These are phyloP conservation scores for Linderina pennispora DNA, from an alignment of 192 early-diverging fungal genomes.

Conservation along the genomic window DNA sequence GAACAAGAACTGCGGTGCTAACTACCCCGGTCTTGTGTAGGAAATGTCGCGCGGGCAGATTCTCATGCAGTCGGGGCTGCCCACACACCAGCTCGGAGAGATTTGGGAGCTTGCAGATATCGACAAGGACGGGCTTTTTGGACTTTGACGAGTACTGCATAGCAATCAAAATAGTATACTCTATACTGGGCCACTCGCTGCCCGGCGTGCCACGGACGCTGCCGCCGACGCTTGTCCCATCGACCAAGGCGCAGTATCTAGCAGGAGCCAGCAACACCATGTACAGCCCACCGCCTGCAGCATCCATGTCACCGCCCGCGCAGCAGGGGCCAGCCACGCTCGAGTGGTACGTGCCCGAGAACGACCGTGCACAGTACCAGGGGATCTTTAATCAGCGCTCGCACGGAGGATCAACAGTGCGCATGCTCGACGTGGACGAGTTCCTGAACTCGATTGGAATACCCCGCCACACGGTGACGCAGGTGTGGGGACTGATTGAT, in stretches of 20 bases:
- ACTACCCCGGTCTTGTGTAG: too few relatives aligned
- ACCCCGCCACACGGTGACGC: conserved; percentile 20
- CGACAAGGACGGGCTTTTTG: conserved; percentile 72
- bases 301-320: conserved; percentile 4
- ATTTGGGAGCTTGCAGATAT: conserved; percentile 73
- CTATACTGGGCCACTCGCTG: conserved; percentile 52
- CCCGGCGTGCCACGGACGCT: conserved; percentile 51
- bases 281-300: neutral
- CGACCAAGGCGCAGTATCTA: conserved; percentile 52
- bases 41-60: conserved; percentile 25
- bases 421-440: conserved; percentile 40
- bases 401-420: conserved; percentile 26
- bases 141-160: conserved; percentile 82
- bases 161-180: conserved; percentile 71
- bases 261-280: neutral
- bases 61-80: conserved; percentile 45
- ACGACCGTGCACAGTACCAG: conserved; percentile 32
- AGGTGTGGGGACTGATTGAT: conserved; percentile 45
- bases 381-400: conserved; percentile 26
- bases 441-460: conserved; percentile 30
- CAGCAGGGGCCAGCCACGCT: conserved; percentile 30
- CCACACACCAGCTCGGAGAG: conserved; percentile 38
- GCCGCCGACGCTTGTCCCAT: conserved; percentile 61
- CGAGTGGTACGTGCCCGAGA: conserved; percentile 39
- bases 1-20: too few relatives aligned